Base-by-base conservation (phyloP, 768 basidiomycete genomes). In the Auricularia auricula-judae region DNA sequence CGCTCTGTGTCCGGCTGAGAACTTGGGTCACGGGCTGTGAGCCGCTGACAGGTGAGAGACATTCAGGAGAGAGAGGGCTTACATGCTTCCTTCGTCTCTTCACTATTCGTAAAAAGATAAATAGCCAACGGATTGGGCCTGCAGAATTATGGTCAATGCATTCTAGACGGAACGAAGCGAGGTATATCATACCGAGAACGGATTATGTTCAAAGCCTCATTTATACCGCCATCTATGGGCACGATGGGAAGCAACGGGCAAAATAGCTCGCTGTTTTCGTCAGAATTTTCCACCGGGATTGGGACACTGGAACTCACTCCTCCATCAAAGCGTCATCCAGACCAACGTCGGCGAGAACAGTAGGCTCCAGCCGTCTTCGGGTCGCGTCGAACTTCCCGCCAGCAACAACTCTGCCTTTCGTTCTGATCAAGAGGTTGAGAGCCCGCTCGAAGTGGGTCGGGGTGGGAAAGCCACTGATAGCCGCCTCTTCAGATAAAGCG, bases 121-220 rank as follows among this genome's bases (percentile, higher is more conserved):
- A 89, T 51, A 3, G 83, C 83, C 3, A 90, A 77, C 1, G 89
- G 83, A 64, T 82, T 78, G 43, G 81, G 78, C 21, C 86, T 87
- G 62, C 11, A 65, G 58, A 29, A 64, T 66, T 62, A 56, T 62
- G n/a, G 3, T 7, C 2, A 43, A 29, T 51, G 4, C 34, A 23
- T 11, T 7, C 29, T 3, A 36, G 43, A 33, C 8, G 14, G 14
- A 54, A 42, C 2, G 42, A 33, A 4, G 66, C 33, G 10, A 18
- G 58, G 29, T 10, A 36, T 29, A 64, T 29, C 66, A n/a, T 4
- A 62, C 59, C 34, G 39, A 42, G 39, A 42, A 42, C 64, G 34
- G 51, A 74, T 69, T 61, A 68, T 64, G 8, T 62, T 64, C 33
- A 74, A 66, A 21, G 74, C 74, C 11, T 71, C 67, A 3, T 73